A percentile compares a stretch with the other conserved stretches of the same genome.
These are phyloP conservation scores for Monosporascus cannonballus DNA, from an alignment of 2,329 filamentous ascomycete species.

Conservation along the genomic window DNA sequence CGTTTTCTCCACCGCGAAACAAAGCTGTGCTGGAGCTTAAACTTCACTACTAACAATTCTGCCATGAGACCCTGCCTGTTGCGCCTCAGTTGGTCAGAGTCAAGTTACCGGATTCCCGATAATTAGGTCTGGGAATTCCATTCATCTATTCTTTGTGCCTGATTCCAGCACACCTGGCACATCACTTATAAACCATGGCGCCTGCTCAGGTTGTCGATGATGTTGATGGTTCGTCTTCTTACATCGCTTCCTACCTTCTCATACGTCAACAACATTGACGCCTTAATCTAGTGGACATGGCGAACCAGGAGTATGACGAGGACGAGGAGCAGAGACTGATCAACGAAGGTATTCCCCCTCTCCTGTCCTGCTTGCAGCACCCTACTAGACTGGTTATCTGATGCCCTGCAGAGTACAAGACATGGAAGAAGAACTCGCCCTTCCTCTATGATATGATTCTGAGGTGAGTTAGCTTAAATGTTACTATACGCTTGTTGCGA, in stretches of 20 bases:
- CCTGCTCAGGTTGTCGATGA: constrained; percentile 43
- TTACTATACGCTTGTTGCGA: neutral
- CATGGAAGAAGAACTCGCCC: constrained; percentile 99
- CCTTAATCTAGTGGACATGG: constrained; percentile 36
- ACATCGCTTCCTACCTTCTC: neutral
- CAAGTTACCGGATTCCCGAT: too few species aligned
- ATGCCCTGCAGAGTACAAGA: constrained; percentile 77
- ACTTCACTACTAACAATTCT: neutral
- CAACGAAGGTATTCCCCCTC: constrained; percentile 65
- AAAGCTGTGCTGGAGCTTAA: neutral
- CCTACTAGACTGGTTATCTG: constrained; percentile 2
- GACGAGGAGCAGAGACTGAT: constrained; percentile 79
- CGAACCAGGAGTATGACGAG: constrained; percentile 61
- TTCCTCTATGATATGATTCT: constrained; percentile 98
- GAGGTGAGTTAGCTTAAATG: constrained; percentile 41
- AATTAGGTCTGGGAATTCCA: too few species aligned
- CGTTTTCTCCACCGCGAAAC: constrained; percentile 8
- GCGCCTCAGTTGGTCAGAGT: too few species aligned
- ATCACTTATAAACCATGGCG: constrained; percentile 32
- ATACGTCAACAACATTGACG: constrained; percentile 9
- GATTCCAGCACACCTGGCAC: neutral
- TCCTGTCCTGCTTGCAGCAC: neutral
- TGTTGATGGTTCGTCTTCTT: constrained; percentile 37
- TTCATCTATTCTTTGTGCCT: too few species aligned
- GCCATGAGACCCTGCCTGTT: too few species aligned